A percentile compares a stretch with the other conserved stretches of the same genome.
Evolutionary conservation across 176 grass and related monocot genomes (phyloP).

Genomic region (Paspalum vaginatum): DNA sequence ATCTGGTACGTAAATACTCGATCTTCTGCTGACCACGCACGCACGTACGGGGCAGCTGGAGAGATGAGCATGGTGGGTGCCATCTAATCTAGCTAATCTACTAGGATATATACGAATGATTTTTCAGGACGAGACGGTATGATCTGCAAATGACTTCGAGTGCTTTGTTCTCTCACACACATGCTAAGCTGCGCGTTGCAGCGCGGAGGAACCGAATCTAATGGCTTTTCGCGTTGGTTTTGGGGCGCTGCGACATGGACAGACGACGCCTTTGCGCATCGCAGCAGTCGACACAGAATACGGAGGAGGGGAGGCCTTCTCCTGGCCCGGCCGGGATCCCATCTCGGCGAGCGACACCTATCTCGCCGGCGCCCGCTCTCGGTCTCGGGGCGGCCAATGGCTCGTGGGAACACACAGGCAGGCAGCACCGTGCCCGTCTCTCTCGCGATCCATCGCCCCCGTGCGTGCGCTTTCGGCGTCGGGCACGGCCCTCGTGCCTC

Average conservation of each 20-base stretch:
- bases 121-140: too few species aligned
- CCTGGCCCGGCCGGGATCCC: not conserved
- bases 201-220: not conserved
- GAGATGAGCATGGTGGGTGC: too few species aligned
- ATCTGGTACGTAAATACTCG: not conserved
- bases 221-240: not conserved
- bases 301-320: not conserved
- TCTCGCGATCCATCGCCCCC: not conserved
- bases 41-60: not conserved
- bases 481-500: not conserved
- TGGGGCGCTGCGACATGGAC: constrained; percentile 32
- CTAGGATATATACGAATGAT: too few species aligned
- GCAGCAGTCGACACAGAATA: too few species aligned
- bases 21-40: not conserved
- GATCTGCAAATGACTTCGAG: not conserved
- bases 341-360: not conserved
- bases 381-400: too few species aligned
- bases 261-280: constrained; percentile 10
- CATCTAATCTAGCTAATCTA: too few species aligned
- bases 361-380: too few species aligned
- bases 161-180: not conserved
- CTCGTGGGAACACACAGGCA: too few species aligned
- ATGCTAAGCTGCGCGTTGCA: not conserved
- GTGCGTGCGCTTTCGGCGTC: not conserved
- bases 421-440: too few species aligned